These are phyloP conservation scores for Acanthamoeba royreba DNA, from an alignment of 208 protist genomes.

Conservation along the genomic window DNA sequence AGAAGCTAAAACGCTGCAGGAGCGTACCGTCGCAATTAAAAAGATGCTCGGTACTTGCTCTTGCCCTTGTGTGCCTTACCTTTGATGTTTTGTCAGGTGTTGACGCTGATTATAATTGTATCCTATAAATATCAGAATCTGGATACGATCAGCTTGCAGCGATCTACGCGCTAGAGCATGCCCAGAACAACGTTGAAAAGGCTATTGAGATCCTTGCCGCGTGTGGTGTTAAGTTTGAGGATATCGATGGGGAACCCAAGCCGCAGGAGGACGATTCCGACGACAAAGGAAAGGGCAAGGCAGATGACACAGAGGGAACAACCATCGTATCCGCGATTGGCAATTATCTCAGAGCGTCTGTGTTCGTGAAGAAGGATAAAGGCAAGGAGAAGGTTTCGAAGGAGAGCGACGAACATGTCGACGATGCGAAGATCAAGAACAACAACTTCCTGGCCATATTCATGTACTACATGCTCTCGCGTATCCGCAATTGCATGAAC, in stretches of 20 bases:
- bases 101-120: too few relatives aligned
- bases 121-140: too few relatives aligned
- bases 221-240: neutral
- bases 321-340: neutral
- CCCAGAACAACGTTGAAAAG: neutral
- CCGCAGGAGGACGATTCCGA: neutral
- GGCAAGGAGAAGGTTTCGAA: neutral
- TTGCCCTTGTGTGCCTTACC: too few relatives aligned
- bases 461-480: constrained; percentile 39
- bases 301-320: neutral
- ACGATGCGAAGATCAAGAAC: neutral
- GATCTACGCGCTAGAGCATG: neutral
- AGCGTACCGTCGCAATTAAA: constrained; percentile 1
- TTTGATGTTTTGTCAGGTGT: too few relatives aligned
- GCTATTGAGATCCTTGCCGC: neutral
- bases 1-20: neutral
- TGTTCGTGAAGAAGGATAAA: neutral
- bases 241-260: neutral
- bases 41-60: neutral
- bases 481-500: constrained; percentile 53
- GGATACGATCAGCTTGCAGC: constrained; percentile 7
- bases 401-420: neutral
- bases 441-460: constrained; percentile 51
- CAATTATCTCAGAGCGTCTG: neutral
- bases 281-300: neutral